A percentile compares a stretch with the other conserved stretches of the same genome.
Evolutionary conservation across 1,139 yeast genomes (phyloP).

Genomic region (Yamadazyma diospyri): DNA sequence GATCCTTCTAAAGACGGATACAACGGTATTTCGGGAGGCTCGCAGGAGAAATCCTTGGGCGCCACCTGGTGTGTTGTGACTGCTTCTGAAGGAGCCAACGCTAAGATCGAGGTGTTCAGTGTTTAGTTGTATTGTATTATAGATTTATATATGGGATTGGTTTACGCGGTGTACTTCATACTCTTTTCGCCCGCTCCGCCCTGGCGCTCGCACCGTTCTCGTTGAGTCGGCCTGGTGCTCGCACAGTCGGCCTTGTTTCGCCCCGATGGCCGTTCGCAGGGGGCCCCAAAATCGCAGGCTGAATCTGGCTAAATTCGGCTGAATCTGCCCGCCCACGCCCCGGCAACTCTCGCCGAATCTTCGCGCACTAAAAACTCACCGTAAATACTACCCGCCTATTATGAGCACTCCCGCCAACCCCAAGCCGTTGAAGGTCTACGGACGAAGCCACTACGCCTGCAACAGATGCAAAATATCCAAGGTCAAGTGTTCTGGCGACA

Average conservation of each 20-base stretch:
- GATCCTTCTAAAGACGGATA: constrained; percentile 63
- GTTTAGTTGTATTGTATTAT: constrained; percentile 12
- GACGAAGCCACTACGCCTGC: constrained; percentile 41
- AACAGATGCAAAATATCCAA: constrained; percentile 37
- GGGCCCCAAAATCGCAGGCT: too few relatives aligned
- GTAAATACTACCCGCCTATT: not conserved
- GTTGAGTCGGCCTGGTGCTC: too few relatives aligned
- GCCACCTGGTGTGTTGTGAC: constrained; percentile 83
- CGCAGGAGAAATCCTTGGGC: constrained; percentile 54
- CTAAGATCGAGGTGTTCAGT: constrained; percentile 69
- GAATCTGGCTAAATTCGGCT: too few relatives aligned
- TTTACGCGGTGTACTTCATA: too few relatives aligned
- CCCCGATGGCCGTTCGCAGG: too few relatives aligned
- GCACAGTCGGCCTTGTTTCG: too few relatives aligned
- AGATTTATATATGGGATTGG: constrained; percentile 4
- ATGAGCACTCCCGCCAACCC: constrained; percentile 19
- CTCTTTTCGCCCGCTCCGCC: too few relatives aligned
- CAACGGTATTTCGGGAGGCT: constrained; percentile 48
- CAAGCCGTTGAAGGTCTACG: constrained; percentile 39
- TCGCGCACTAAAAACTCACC: constrained; percentile 1
- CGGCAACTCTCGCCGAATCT: not conserved
- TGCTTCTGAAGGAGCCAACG: constrained; percentile 59
- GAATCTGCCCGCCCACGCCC: too few relatives aligned
- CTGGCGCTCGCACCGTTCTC: too few relatives aligned
- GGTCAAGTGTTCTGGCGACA: constrained; percentile 43